Percentiles rank a stretch among this genome's conserved stretches.
Evolutionary conservation across 1,139 yeast genomes (phyloP).

Genomic region (Saccharomyces hybrid): DNA sequence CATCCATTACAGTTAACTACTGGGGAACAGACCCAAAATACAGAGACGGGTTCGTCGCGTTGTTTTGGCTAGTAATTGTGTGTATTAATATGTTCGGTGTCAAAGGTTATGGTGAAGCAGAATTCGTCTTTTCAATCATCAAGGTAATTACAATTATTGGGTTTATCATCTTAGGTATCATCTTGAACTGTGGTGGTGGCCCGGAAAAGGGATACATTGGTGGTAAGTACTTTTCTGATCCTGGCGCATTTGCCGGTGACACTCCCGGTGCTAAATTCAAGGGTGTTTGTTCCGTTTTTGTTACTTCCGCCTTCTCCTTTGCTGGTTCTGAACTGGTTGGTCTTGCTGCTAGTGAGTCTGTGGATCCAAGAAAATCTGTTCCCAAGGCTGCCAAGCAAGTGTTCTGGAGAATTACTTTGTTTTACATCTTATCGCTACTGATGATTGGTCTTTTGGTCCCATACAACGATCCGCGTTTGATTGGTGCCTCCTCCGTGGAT

Average conservation of each 20-base stretch:
- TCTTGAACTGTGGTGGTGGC: slow-evolving; percentile 65
- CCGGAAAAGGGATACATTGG: slow-evolving; percentile 51
- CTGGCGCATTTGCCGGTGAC: slow-evolving; percentile 56
- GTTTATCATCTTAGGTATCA: slow-evolving; percentile 61
- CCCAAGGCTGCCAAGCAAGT: slow-evolving; percentile 73
- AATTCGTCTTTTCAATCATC: slow-evolving; percentile 51
- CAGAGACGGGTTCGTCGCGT: slow-evolving; percentile 39
- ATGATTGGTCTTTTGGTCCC: slow-evolving; percentile 44
- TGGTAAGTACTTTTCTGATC: slow-evolving; percentile 53
- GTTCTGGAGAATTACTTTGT: slow-evolving; percentile 61
- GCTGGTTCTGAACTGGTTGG: slow-evolving; percentile 72
- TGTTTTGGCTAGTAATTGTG: slow-evolving; percentile 54
- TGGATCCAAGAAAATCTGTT: slow-evolving; percentile 62
- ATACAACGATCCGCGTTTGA: slow-evolving; percentile 34
- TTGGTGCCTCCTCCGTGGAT: slow-evolving; percentile 40
- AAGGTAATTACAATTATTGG: slow-evolving; percentile 60
- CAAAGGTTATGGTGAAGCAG: slow-evolving; percentile 56
- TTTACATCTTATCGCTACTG: slow-evolving; percentile 45
- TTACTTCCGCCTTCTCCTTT: slow-evolving; percentile 51
- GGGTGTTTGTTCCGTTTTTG: slow-evolving; percentile 44
- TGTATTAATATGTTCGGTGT: slow-evolving; percentile 61
- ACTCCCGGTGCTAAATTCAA: slow-evolving; percentile 37
- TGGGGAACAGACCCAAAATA: slow-evolving; percentile 39
- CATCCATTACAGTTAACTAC: slow-evolving; percentile 57
- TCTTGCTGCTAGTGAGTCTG: slow-evolving; percentile 80